Evolutionary conservation across 257 asterid species (phyloP).

Genomic region (Solanum neorickii): DNA sequence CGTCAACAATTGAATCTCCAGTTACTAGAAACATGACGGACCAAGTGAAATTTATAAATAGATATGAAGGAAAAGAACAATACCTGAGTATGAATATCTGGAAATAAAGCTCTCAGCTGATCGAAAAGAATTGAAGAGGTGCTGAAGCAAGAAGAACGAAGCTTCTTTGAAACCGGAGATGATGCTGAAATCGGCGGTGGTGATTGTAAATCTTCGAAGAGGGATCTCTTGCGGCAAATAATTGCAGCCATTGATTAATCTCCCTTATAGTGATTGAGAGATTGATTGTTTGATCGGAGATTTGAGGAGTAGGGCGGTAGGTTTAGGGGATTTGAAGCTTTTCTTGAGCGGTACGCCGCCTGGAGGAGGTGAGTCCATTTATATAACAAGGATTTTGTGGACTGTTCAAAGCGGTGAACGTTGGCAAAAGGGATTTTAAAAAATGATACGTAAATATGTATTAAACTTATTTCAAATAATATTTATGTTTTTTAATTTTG

Average conservation of each 20-base stretch:
- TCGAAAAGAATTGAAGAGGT: constrained; percentile 33
- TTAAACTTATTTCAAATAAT: no score
- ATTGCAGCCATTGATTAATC: constrained; percentile 57
- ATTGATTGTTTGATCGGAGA: background rate
- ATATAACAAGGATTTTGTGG: background rate
- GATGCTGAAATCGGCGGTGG: constrained; percentile 43
- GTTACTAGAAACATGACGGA: background rate
- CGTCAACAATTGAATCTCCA: background rate
- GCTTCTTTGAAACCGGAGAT: constrained; percentile 47
- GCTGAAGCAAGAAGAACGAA: constrained; percentile 35
- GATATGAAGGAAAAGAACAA: background rate
- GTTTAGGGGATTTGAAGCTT: background rate
- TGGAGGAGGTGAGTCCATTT: background rate
- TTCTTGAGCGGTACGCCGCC: background rate
- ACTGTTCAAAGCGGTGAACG: background rate
- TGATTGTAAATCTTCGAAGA: constrained; percentile 58
- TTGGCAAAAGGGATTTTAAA: background rate
- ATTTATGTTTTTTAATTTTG: no score
- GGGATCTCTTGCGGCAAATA: constrained; percentile 75
- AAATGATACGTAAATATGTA: no score
- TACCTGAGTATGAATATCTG: constrained; percentile 51
- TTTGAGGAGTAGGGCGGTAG: background rate
- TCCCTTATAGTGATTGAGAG: background rate
- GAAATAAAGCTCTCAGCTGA: constrained; percentile 46
- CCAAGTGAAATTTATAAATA: background rate